phyloP scores from a whole-genome alignment of 2,329 filamentous ascomycete genomes.

The Verruconis gallopava region DNA sequence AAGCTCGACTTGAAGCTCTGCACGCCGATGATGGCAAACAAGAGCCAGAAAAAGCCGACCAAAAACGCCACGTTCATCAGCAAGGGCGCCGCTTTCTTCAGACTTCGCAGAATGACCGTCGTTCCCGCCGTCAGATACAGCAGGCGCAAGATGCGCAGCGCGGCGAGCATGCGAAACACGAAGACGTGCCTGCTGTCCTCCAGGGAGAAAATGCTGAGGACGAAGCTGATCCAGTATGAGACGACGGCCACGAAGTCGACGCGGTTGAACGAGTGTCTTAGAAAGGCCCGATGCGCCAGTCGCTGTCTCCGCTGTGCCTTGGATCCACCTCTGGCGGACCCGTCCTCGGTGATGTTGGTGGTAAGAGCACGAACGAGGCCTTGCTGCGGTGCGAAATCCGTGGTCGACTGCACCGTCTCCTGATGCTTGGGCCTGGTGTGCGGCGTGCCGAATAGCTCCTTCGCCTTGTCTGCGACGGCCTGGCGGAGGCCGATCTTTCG shows the following conservation, averaged over 20 bases:
- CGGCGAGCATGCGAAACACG: constrained; percentile 93
- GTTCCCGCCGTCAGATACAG: constrained; percentile 87
- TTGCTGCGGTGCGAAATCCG: constrained; percentile 26
- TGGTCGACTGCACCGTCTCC: constrained; percentile 21
- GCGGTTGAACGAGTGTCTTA: constrained; percentile 90
- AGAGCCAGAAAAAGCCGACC: constrained; percentile 91
- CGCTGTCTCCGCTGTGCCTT: constrained; percentile 71
- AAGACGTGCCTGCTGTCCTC: constrained; percentile 63
- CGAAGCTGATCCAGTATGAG: constrained; percentile 88
- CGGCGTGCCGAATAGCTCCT: constrained; percentile 31
- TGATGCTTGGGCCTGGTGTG: constrained; percentile 26
- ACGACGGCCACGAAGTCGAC: constrained; percentile 88
- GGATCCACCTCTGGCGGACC: constrained; percentile 35
- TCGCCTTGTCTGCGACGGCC: constrained; percentile 62
- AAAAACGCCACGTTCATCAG: constrained; percentile 88
- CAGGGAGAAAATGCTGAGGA: constrained; percentile 54
- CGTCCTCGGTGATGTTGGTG: constrained; percentile 42
- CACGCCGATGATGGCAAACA: constrained; percentile 93
- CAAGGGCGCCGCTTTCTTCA: constrained; percentile 88
- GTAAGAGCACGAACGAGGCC: constrained; percentile 69
- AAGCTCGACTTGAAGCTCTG: constrained; percentile 66
- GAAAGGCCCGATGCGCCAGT: constrained; percentile 78
- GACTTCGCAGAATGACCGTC: constrained; percentile 77
- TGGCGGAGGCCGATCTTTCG: constrained; percentile 60
- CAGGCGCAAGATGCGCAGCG: constrained; percentile 82